These are phyloP conservation scores for Penicillium malachiteum DNA, from an alignment of 495 filamentous ascomycete genomes.

Conservation along the genomic window DNA sequence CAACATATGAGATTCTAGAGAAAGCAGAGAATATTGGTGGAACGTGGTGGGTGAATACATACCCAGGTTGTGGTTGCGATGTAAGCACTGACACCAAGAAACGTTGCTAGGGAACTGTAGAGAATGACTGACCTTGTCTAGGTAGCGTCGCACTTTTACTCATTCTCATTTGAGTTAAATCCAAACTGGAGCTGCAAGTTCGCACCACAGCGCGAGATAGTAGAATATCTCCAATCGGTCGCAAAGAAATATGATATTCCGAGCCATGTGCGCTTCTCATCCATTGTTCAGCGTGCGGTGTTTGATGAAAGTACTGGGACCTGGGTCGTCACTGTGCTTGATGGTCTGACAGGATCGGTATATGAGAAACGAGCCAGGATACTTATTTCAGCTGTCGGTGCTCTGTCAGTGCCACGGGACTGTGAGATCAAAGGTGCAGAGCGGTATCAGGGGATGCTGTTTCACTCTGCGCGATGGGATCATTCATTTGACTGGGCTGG, in stretches of 20 bases:
- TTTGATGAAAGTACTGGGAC: constrained; percentile 36
- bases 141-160: constrained; percentile 43
- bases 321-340: constrained; percentile 32
- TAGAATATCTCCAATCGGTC: constrained; percentile 39
- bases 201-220: constrained; percentile 40
- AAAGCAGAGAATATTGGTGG: constrained; percentile 18
- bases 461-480: constrained; percentile 62
- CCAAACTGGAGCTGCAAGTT: constrained; percentile 44
- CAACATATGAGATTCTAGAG: constrained; percentile 32
- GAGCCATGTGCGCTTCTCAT: constrained; percentile 41
- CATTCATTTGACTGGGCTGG: constrained; percentile 50
- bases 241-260: constrained; percentile 43
- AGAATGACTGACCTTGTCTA: background rate
- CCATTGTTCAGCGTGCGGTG: constrained; percentile 35
- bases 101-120: background rate
- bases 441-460: constrained; percentile 49
- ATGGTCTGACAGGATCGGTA: constrained; percentile 27
- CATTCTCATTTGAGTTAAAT: constrained; percentile 50
- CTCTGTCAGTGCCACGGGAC: constrained; percentile 40
- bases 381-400: constrained; percentile 47
- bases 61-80: constrained; percentile 29
- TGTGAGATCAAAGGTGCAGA: constrained; percentile 49
- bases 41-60: constrained; percentile 28
- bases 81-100: constrained; percentile 6
- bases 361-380: constrained; percentile 38